Percentiles rank a stretch among this genome's conserved stretches.
These are phyloP conservation scores for Endocalyx cinctus DNA, from an alignment of 2,329 filamentous ascomycete species.

Conservation along the genomic window DNA sequence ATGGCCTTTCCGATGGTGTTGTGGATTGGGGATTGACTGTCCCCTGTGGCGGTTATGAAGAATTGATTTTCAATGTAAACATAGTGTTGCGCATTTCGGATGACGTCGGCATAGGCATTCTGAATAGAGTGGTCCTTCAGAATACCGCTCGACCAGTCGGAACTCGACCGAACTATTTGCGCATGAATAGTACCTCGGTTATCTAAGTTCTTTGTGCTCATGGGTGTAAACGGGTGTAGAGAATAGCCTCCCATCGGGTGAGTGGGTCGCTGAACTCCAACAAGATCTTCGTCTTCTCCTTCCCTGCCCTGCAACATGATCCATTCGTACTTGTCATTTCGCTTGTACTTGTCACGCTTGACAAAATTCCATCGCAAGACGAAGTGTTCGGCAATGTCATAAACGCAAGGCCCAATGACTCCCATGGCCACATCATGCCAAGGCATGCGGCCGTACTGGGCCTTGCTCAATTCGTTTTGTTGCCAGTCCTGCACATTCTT, in stretches of 20 bases:
- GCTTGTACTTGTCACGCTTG: constrained; percentile 97
- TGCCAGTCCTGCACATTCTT: constrained; percentile 89
- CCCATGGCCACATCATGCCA: constrained; percentile 98
- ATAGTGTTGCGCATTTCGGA: constrained; percentile 81
- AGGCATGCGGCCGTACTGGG: constrained; percentile 90
- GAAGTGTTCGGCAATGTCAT: constrained; percentile 95
- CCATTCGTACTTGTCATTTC: constrained; percentile 80
- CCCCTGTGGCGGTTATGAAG: constrained; percentile 91
- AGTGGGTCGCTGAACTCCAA: constrained; percentile 83
- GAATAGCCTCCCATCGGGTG: constrained; percentile 86
- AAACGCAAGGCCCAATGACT: constrained; percentile 80
- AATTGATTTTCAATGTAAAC: constrained; percentile 99
- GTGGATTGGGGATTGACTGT: constrained; percentile 79
- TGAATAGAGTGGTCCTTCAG: constrained; percentile 80
- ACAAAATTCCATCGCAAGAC: constrained; percentile 93
- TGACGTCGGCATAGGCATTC: constrained; percentile 80
- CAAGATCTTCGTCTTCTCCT: constrained; percentile 75
- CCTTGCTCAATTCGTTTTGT: constrained; percentile 85
- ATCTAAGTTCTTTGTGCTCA: constrained; percentile 60
- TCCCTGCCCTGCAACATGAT: constrained; percentile 71
- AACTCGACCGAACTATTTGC: constrained; percentile 84
- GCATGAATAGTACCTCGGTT: constrained; percentile 71
- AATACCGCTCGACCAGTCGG: constrained; percentile 92
- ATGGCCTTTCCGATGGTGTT: constrained; percentile 87
- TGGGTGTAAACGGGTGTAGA: constrained; percentile 68